Conservation (phyloP, 164 flowering plant species). For the Umbilicus rupestris region DNA sequence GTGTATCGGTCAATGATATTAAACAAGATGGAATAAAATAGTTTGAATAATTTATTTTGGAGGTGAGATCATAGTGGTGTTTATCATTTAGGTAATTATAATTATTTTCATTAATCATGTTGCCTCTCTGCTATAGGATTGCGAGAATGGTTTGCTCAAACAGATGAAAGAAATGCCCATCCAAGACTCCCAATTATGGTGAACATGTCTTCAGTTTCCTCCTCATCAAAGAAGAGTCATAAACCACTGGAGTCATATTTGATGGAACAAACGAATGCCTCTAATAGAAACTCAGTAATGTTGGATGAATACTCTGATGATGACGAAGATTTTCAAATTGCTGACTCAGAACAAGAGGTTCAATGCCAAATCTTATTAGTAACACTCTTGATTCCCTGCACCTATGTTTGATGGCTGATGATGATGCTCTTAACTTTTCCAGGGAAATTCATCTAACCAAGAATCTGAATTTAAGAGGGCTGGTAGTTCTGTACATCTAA, state of each 20-base stretch:
- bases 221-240: slow-evolving; percentile 39
- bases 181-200: slow-evolving; percentile 92
- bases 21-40: too few species aligned
- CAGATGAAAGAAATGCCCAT: slow-evolving; percentile 67
- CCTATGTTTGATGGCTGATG: slow-evolving; percentile 1
- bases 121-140: slow-evolving; percentile 41
- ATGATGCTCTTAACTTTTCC: slow-evolving; percentile 10
- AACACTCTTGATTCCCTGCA: not conserved
- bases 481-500: slow-evolving; percentile 32
- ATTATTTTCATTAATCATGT: not conserved
- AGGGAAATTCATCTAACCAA: slow-evolving; percentile 31
- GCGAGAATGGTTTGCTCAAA: slow-evolving; percentile 94
- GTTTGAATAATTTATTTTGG: too few species aligned
- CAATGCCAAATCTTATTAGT: slow-evolving; percentile 9
- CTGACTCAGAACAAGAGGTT: slow-evolving; percentile 79
- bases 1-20: too few species aligned
- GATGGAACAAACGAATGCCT: slow-evolving; percentile 48
- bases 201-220: slow-evolving; percentile 70
- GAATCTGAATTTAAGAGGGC: slow-evolving; percentile 44
- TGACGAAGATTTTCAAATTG: slow-evolving; percentile 76
- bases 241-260: slow-evolving; percentile 39
- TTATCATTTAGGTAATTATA: not conserved
- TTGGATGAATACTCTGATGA: slow-evolving; percentile 95
- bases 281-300: slow-evolving; percentile 55
- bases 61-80: not conserved